phyloP scores from a whole-genome alignment of 2,329 filamentous ascomycete genomes.

The Scorias spongiosa region DNA sequence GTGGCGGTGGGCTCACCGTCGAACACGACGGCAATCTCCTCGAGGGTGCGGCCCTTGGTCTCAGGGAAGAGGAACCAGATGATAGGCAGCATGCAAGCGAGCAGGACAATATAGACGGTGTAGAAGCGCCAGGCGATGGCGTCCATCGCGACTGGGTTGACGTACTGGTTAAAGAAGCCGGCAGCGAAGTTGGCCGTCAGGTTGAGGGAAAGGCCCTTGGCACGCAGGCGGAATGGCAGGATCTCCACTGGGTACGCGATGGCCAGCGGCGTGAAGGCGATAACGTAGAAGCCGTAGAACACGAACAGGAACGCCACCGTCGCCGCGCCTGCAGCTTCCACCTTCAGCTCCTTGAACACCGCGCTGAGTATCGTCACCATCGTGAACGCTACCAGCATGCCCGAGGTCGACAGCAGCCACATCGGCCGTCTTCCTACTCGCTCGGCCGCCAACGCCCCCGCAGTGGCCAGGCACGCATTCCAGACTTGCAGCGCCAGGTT shows the following conservation, averaged over 20 bases:
- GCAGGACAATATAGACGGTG: constrained; percentile 26
- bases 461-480: constrained; percentile 23
- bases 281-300: constrained; percentile 27
- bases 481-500: constrained; percentile 21
- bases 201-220: constrained; percentile 12
- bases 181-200: constrained; percentile 8
- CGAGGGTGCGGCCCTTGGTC: constrained; percentile 19
- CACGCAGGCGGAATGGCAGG: constrained; percentile 17
- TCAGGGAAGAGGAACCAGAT: constrained; percentile 19
- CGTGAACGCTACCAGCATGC: constrained; percentile 31
- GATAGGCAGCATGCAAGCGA: constrained; percentile 11
- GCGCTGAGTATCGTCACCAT: constrained; percentile 28
- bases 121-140: constrained; percentile 29
- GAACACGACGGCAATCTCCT: constrained; percentile 31
- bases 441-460: constrained; percentile 27
- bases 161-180: constrained; percentile 22
- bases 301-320: constrained; percentile 30
- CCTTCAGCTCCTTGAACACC: constrained; percentile 19
- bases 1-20: constrained; percentile 13
- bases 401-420: constrained; percentile 26
- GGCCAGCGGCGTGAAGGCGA: constrained; percentile 22
- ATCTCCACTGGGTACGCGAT: constrained; percentile 22
- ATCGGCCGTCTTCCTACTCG: constrained; percentile 27
- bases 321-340: constrained; percentile 19
- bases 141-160: constrained; percentile 28